A percentile compares a stretch with the other conserved stretches of the same genome.
phyloP scores from a whole-genome alignment of 2,329 filamentous ascomycete genomes.

The Lomentospora prolificans region DNA sequence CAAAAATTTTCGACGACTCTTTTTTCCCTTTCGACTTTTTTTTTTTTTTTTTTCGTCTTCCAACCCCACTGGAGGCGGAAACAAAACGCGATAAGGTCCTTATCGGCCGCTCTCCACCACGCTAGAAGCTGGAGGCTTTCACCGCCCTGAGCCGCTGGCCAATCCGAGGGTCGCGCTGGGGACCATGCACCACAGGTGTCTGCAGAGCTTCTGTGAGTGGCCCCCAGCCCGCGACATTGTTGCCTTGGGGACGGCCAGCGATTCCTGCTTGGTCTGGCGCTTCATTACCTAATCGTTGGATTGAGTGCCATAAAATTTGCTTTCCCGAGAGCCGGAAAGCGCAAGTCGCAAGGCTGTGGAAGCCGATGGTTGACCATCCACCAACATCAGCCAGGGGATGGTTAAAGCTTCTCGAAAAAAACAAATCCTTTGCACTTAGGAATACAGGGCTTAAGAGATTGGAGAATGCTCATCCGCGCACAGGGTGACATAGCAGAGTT shows the following conservation, averaged over 20 bases:
- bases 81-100: conserved; percentile 4
- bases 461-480: too few relatives aligned
- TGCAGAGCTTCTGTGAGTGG: background rate
- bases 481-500: too few relatives aligned
- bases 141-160: conserved; percentile 1
- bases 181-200: background rate
- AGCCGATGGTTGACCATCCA: too few relatives aligned
- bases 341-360: too few relatives aligned
- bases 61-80: conserved; percentile 9
- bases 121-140: background rate
- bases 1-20: conserved; percentile 15
- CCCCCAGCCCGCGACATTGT: background rate
- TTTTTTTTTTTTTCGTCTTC: background rate
- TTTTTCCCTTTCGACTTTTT: conserved; percentile 10
- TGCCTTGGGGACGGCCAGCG: background rate
- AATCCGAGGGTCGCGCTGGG: background rate
- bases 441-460: too few relatives aligned
- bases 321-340: too few relatives aligned
- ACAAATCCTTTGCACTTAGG: too few relatives aligned
- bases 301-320: background rate
- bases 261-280: background rate
- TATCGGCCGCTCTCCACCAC: conserved; percentile 8
- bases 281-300: background rate
- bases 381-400: too few relatives aligned
- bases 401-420: too few relatives aligned